Evolutionary conservation across 208 protist genomes (phyloP), one percentile per base, ranked within the genome.

Genomic region (Endotrypanum monterogeii): DNA sequence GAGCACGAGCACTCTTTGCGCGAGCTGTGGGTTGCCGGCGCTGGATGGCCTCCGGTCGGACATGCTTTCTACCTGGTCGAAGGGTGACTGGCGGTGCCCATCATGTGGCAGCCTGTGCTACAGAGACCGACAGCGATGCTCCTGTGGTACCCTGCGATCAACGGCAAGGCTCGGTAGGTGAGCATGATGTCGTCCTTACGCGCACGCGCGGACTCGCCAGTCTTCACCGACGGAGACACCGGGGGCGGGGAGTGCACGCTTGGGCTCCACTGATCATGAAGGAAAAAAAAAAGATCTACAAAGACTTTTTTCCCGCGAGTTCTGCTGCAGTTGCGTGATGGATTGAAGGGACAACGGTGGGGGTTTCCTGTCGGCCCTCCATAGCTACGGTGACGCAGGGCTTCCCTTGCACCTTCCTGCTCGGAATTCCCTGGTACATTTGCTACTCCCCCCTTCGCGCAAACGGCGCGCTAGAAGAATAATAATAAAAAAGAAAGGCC

Each of bases 21-120:
- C 78, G 39, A 84, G 81, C 55, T 95, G 91, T 70, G 65, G 78
- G 6, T 71, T 95, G 37, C 91, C 91, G 2, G 85, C 80, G 28
- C 56, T 81, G 25, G 82, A 88, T 37, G 57, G 32, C 5, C 32
- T 95, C 16, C 68, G 68, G 35, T 69, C 69, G 0, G 80, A 87
- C 46, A 73, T 89, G 28, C 76, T 95, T 16, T 93, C 91, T 0
- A 69, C 74, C 25, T 95, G 91, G 89, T 84, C 85, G 25, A 65
- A 73, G 1, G 91, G 91, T 4, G 91, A 95, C 63, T 95, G 91
- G 91, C 83, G 82, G 48, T 95, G 91, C 55, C 12, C 46, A 1
- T 62, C 67, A 25, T 95, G 91, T 48, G 71, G 83, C 25, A 54
- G 75, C 16, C 89, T 91, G 61, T 86, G 84, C 76, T 95, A 95